These are phyloP conservation scores for Hypoxylon rubiginosum DNA, from an alignment of 2,329 filamentous ascomycete species.

Conservation along the genomic window DNA sequence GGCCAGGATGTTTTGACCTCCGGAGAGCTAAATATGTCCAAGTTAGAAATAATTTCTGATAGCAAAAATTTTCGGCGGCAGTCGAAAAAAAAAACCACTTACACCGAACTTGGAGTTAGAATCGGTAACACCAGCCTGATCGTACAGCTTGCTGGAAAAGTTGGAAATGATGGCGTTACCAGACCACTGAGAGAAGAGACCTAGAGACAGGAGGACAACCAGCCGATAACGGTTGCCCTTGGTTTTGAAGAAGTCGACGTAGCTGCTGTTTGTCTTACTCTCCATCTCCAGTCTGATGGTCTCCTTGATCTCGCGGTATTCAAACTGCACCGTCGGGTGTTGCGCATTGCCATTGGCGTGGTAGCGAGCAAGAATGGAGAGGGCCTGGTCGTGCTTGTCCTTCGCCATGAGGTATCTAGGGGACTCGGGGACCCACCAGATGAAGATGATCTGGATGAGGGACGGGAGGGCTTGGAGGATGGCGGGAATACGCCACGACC, in stretches of 20 bases:
- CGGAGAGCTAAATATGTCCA: constrained; percentile 54
- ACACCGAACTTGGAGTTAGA: constrained; percentile 61
- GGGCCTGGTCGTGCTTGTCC: constrained; percentile 67
- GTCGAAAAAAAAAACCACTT: constrained; percentile 41
- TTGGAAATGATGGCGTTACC: constrained; percentile 72
- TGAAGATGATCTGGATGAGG: constrained; percentile 62
- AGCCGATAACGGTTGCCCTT: constrained; percentile 70
- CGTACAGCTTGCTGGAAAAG: constrained; percentile 68
- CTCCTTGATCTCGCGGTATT: constrained; percentile 71
- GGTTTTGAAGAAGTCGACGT: constrained; percentile 67
- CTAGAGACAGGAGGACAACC: constrained; percentile 65
- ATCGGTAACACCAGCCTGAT: constrained; percentile 64
- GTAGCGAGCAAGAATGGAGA: constrained; percentile 66
- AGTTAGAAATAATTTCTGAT: constrained; percentile 44
- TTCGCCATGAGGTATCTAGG: constrained; percentile 64
- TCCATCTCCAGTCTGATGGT: constrained; percentile 67
- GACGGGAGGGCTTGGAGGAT: constrained; percentile 63
- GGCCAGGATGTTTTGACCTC: constrained; percentile 65
- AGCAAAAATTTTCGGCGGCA: background rate
- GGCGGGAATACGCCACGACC: constrained; percentile 65
- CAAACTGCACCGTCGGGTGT: constrained; percentile 69
- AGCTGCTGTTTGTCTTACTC: constrained; percentile 62
- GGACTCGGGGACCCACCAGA: constrained; percentile 58
- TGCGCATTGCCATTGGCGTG: constrained; percentile 68
- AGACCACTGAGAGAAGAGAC: constrained; percentile 71